Percentiles rank a stretch among this genome's conserved stretches.
Conservation (phyloP, 164 flowering plant genomes). For the Magnolia sinica region DNA sequence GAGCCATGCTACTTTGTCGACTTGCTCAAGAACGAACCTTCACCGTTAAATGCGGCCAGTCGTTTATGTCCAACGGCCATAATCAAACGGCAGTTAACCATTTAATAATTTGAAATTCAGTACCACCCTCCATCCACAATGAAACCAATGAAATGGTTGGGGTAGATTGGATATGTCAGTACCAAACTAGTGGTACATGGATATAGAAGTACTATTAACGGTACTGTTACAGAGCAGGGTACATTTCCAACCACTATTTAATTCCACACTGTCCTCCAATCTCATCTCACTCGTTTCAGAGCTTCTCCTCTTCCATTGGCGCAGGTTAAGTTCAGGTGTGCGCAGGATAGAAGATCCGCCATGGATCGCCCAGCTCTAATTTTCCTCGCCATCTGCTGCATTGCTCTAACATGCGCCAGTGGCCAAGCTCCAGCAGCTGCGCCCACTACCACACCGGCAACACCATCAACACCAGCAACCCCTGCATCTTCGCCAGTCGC, state of each 20-base stretch:
- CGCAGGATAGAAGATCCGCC: not conserved
- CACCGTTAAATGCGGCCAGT: not conserved
- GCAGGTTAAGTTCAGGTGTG: not conserved
- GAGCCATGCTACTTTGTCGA: not conserved
- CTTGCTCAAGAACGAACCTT: not conserved
- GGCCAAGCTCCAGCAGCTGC: conserved; percentile 49
- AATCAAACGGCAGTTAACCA: not conserved
- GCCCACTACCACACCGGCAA: conserved; percentile 21
- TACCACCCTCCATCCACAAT: not conserved
- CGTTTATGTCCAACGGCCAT: not conserved
- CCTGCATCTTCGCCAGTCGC: conserved; percentile 4
- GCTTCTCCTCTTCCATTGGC: not conserved
- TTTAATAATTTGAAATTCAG: too few species aligned
- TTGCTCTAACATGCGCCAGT: conserved; percentile 35
- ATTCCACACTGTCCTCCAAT: too few species aligned
- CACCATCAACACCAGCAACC: not conserved
- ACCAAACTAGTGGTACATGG: not conserved
- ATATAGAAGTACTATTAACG: not conserved
- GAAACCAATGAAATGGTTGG: not conserved
- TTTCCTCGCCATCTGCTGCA: conserved; percentile 37
- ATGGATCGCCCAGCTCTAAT: conserved; percentile 26
- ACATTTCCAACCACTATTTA: too few species aligned
- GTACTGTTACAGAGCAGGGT: not conserved
- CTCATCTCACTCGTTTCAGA: too few species aligned
- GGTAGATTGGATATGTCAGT: not conserved